A percentile compares a stretch with the other conserved stretches of the same genome.
phyloP scores from a whole-genome alignment of 768 basidiomycete genomes.

The Suillus discolor region DNA sequence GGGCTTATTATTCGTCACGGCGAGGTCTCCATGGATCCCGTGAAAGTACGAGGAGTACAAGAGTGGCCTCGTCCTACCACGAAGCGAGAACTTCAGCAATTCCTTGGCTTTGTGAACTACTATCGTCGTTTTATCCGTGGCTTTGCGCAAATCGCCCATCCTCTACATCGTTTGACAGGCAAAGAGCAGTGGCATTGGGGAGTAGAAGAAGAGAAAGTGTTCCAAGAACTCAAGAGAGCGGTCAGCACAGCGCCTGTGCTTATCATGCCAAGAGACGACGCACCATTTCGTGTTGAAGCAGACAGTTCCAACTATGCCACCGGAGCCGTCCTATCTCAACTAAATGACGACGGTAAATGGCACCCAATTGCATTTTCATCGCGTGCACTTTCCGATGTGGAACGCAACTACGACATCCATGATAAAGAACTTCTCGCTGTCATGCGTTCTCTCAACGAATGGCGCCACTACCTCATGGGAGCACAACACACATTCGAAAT shows the following conservation, averaged over 20 bases:
- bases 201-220: constrained; percentile 15
- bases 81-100: constrained; percentile 39
- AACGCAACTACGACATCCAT: constrained; percentile 47
- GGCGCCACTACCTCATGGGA: constrained; percentile 8
- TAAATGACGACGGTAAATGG: constrained; percentile 19
- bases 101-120: constrained; percentile 44
- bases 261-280: constrained; percentile 9
- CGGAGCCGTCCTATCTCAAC: constrained; percentile 33
- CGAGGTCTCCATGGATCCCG: constrained; percentile 8
- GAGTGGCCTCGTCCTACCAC: constrained; percentile 14
- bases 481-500: constrained; percentile 18
- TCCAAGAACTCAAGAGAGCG: constrained; percentile 24
- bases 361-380: constrained; percentile 44
- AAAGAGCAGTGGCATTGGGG: constrained; percentile 34
- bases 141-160: constrained; percentile 34
- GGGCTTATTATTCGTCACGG: constrained; percentile 33
- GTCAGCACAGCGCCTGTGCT: constrained; percentile 34
- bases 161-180: constrained; percentile 29
- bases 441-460: constrained; percentile 16
- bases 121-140: constrained; percentile 36
- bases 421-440: constrained; percentile 39
- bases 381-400: constrained; percentile 29
- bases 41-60: constrained; percentile 9
- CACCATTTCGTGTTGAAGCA: constrained; percentile 25
- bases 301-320: constrained; percentile 35